phyloP scores from a whole-genome alignment of 306 rosid species.

The Dryas octopetala region DNA sequence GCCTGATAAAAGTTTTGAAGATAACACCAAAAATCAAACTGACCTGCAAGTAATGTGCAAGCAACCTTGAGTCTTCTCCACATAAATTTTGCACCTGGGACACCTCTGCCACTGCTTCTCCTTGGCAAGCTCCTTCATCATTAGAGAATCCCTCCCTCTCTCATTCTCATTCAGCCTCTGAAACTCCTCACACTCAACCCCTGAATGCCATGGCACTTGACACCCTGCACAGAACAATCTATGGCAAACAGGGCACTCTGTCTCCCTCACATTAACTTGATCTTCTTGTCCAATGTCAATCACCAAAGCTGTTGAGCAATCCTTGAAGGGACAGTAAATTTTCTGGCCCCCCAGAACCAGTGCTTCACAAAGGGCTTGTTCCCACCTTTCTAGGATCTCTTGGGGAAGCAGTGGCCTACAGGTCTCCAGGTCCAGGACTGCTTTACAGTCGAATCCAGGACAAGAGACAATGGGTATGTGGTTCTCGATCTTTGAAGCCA shows the following conservation, averaged over 20 bases:
- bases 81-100: constrained; percentile 40
- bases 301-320: no score
- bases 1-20: no score
- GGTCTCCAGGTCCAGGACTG: constrained; percentile 31
- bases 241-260: no score
- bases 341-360: no score
- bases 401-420: constrained; percentile 40
- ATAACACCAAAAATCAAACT: neutral
- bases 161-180: constrained; percentile 5
- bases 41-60: constrained; percentile 60
- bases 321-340: no score
- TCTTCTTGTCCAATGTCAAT: no score
- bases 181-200: neutral
- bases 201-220: constrained; percentile 55
- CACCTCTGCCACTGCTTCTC: constrained; percentile 53
- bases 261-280: no score
- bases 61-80: constrained; percentile 53
- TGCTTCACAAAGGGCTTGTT: constrained; percentile 31
- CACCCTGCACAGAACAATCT: no score
- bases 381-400: constrained; percentile 41
- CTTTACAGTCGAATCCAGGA: constrained; percentile 41
- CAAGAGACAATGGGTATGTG: constrained; percentile 30
- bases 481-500: constrained; percentile 38
- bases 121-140: constrained; percentile 40
- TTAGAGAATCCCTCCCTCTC: constrained; percentile 39